Evolutionary conservation across 768 basidiomycete species (phyloP).

Genomic region (Pisolithus albus): DNA sequence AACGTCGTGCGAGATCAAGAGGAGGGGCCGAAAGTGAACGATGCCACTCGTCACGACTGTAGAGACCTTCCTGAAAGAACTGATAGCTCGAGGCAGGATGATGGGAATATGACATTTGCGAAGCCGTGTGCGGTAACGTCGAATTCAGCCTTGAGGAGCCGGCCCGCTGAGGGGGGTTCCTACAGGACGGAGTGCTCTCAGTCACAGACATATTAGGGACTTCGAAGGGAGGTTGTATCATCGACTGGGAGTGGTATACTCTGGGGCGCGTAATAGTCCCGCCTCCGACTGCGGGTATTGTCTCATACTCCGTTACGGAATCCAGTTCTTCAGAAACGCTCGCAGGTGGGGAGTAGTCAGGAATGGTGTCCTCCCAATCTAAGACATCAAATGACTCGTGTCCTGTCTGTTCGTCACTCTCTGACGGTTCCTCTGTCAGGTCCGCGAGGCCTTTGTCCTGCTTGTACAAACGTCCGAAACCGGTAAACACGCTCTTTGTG

Average conservation of each 20-base stretch:
- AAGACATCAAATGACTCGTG: constrained; percentile 51
- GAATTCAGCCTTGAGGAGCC: constrained; percentile 9
- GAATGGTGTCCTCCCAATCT: constrained; percentile 61
- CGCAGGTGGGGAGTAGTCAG: constrained; percentile 39
- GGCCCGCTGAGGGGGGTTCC: constrained; percentile 43
- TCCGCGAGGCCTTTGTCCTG: constrained; percentile 69
- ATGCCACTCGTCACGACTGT: constrained; percentile 1
- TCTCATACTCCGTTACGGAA: constrained; percentile 65
- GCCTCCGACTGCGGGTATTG: constrained; percentile 87
- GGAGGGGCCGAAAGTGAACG: constrained; percentile 13
- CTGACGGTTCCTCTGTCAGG: constrained; percentile 59
- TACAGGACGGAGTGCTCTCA: constrained; percentile 86
- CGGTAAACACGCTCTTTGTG: constrained; percentile 71
- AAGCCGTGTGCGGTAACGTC: constrained; percentile 3
- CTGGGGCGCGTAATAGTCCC: constrained; percentile 82
- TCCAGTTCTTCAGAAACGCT: constrained; percentile 36
- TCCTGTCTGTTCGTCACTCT: constrained; percentile 34
- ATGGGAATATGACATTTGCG: constrained; percentile 9
- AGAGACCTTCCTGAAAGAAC: constrained; percentile 6
- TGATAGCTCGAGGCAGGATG: constrained; percentile 20
- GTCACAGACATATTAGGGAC: constrained; percentile 36
- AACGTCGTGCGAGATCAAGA: not conserved
- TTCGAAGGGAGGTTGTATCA: constrained; percentile 44
- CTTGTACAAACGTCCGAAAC: constrained; percentile 68
- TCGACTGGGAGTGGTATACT: constrained; percentile 79